Evolutionary conservation across 2,329 filamentous ascomycete species (phyloP), one percentile per base, ranked within the genome.

Genomic region (Gnomoniopsis sp.): DNA sequence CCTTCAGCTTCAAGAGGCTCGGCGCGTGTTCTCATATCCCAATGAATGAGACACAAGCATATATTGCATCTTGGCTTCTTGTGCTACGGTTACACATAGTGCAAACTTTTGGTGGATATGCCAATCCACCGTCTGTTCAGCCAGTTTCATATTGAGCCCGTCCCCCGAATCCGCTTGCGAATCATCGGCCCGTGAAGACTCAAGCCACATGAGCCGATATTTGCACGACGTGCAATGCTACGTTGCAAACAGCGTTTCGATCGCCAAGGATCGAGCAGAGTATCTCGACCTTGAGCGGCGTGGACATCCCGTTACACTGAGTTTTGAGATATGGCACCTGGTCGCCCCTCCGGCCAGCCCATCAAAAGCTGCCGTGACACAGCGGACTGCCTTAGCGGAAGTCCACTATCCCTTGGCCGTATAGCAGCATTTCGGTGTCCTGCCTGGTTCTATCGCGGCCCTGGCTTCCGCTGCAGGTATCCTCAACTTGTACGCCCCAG

Each of bases 121-220:
- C 46, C 30, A 23, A 43, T 26, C 14, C 56, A n/a, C 22, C 36
- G 46, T 44, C 48, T 46, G 34, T 49, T 8, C 50, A 51, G 46
- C 49, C 53, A 43, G 49, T 62, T 62, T 59, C 49, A 54, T 23
- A 38, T 51, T 54, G 49, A 52, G 53, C 46, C 17, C 15, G 47
- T 50, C 30, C 33, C 43, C 49, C n/a, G n/a, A 47, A 19, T n/a
- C 44, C 44, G 23, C 33, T 26, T 57, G 56, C 46, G 30, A 30
- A 55, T 55, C 60, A 46, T 50, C 53, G 53, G 58, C 55, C 53
- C 46, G 44, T 57, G 49, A 30, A 53, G 46, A 33, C 22, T 55
- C 53, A 53, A 56, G 26, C 23, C 48, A 44, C 36, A 33, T 23
- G 48, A 34, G 47, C 52, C 48, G 55, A 53, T n/a, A 47, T 23